Evolutionary conservation across 768 basidiomycete genomes (phyloP).

Genomic region (Leucosporidium yakuticum): DNA sequence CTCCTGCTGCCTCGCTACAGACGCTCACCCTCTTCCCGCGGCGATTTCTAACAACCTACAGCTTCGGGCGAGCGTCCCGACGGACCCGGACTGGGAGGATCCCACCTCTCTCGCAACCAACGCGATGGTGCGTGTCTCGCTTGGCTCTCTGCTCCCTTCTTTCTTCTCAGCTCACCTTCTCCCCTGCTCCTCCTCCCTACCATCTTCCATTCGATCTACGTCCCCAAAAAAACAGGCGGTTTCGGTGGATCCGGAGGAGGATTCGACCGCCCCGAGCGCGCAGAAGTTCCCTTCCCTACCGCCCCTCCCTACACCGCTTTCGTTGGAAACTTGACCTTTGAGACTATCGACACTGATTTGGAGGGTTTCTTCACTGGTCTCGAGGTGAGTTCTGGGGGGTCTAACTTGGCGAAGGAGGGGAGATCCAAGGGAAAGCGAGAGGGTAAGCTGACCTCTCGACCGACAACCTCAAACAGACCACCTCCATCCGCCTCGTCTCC

Average conservation of each 20-base stretch:
- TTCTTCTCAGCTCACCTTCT: neutral
- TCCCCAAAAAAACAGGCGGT: neutral
- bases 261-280: slow-evolving; percentile 54
- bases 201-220: too few relatives aligned
- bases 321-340: slow-evolving; percentile 90
- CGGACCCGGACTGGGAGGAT: slow-evolving; percentile 27
- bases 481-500: slow-evolving; percentile 84
- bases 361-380: slow-evolving; percentile 64
- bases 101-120: slow-evolving; percentile 28
- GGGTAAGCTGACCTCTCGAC: neutral
- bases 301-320: slow-evolving; percentile 94
- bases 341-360: slow-evolving; percentile 76
- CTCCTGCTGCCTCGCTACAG: neutral
- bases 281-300: slow-evolving; percentile 93
- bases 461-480: slow-evolving; percentile 51
- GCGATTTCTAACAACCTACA: neutral
- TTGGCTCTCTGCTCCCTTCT: neutral
- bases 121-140: neutral
- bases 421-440: neutral
- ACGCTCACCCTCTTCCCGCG: too few relatives aligned
- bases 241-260: slow-evolving; percentile 1
- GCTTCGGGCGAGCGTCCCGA: slow-evolving; percentile 10
- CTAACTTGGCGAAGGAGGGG: neutral
- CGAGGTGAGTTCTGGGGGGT: slow-evolving; percentile 15
- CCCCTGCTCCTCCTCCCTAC: neutral